Base-by-base conservation (phyloP, 306 rosid genomes). In the Cucurbita ficifolia region DNA sequence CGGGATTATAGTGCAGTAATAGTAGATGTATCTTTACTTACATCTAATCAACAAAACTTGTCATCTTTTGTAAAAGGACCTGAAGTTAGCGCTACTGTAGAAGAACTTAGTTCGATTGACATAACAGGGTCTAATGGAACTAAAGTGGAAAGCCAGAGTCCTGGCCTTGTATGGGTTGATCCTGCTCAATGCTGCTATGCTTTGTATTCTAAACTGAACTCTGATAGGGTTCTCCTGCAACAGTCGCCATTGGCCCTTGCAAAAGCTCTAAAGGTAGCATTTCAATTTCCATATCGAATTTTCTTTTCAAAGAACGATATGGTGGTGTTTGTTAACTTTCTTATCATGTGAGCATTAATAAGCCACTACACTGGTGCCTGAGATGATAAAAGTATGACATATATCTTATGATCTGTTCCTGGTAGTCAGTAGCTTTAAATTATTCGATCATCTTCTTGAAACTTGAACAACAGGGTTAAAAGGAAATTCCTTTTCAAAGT, bases 161-260 rank as follows among this genome's bases (percentile, higher is more conserved):
- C 75, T 33, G 81, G 83, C 64, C 83, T 85, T 73, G 69, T 89
- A 79, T 95, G 99, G 99, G 96, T 84, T 58, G 99, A 91, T 79
- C 90, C 99, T 36, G 87, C 85, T 76, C 79, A 92, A 75, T 95
- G 99, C 84, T 89, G 97, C 81, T 91, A 85, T 76, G 90, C 89
- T 39, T 75, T 95, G 78, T 91, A 91, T 79, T 83, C 92, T 71
- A 89, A 86, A 83, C 81, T 91, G 82, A 85, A 82, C 69, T 69
- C 86, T 70, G 91, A 83, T 38, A 74, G 80, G 75, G 92, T 89
- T 80, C 83, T 84, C 49, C 74, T 88, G 81, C 91, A 85, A 79
- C 97, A 77, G 56, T 95, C 99, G n/a, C 99, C 99, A 78, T 79
- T 95, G 91, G 97, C 97, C 76, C 97, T 95, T 79, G 91, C 96